phyloP scores from a whole-genome alignment of 2,329 filamentous ascomycete genomes.

The Penicillium verrucosum region DNA sequence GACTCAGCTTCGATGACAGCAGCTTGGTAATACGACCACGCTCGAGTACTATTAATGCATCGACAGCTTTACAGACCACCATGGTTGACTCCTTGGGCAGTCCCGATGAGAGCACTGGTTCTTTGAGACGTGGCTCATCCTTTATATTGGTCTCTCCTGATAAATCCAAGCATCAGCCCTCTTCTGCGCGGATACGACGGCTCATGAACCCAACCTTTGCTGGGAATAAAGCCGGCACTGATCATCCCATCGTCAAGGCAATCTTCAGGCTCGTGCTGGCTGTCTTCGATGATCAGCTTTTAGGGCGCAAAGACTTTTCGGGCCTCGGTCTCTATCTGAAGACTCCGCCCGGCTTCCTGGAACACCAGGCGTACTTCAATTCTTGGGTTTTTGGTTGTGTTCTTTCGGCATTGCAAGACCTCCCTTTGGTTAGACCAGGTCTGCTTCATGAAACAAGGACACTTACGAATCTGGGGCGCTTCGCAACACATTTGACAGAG shows the following conservation, averaged over 20 bases:
- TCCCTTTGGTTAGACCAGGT: constrained; percentile 68
- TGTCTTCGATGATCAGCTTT: constrained; percentile 81
- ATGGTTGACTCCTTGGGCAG: constrained; percentile 54
- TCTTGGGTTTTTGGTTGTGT: constrained; percentile 79
- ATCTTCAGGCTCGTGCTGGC: constrained; percentile 73
- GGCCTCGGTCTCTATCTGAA: constrained; percentile 83
- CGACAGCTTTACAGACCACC: constrained; percentile 70
- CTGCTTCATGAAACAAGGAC: constrained; percentile 76
- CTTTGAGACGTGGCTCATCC: constrained; percentile 77
- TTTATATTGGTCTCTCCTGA: constrained; percentile 83
- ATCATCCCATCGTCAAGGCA: constrained; percentile 69
- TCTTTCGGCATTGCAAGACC: constrained; percentile 66
- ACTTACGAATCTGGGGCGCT: constrained; percentile 79
- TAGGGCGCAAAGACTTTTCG: constrained; percentile 82
- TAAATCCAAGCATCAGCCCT: constrained; percentile 56
- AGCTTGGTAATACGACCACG: constrained; percentile 80
- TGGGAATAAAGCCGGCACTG: constrained; percentile 48
- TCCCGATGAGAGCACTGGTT: constrained; percentile 52
- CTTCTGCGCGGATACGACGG: constrained; percentile 61
- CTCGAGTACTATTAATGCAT: constrained; percentile 49
- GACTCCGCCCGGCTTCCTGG: constrained; percentile 85
- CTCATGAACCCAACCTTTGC: constrained; percentile 59
- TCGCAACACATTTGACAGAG: constrained; percentile 78
- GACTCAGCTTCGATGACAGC: constrained; percentile 78
- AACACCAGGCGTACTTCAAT: constrained; percentile 93